These are phyloP conservation scores for Diddensiella santjacobensis DNA, from an alignment of 805 yeast species.

Conservation along the genomic window DNA sequence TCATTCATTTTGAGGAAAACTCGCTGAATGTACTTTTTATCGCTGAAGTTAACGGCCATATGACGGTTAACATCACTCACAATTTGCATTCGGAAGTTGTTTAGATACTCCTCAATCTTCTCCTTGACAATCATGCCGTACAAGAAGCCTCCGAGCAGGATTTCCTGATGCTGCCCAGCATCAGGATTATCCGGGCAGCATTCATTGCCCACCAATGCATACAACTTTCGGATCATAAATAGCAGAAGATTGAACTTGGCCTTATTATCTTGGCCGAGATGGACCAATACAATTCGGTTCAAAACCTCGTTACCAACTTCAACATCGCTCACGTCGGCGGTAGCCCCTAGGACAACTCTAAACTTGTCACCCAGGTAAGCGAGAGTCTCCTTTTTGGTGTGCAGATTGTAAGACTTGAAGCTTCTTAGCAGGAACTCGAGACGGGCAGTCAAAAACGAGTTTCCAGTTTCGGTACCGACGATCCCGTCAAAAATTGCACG, in stretches of 20 bases:
- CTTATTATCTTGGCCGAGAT: constrained; percentile 52
- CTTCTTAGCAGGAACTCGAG: constrained; percentile 86
- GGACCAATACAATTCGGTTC: constrained; percentile 82
- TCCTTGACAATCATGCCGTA: constrained; percentile 97
- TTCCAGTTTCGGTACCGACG: constrained; percentile 79
- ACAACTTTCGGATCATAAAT: constrained; percentile 93
- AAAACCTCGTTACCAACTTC: constrained; percentile 88
- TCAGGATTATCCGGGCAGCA: constrained; percentile 98
- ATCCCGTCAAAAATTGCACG: constrained; percentile 95
- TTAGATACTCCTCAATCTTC: constrained; percentile 89
- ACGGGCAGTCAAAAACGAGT: constrained; percentile 97
- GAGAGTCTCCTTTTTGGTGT: constrained; percentile 82
- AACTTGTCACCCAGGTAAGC: constrained; percentile 95
- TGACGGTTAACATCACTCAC: constrained; percentile 79
- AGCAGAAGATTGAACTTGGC: constrained; percentile 86
- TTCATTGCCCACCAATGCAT: constrained; percentile 93
- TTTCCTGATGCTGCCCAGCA: constrained; percentile 98
- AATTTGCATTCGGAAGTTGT: constrained; percentile 65
- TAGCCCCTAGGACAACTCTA: constrained; percentile 85
- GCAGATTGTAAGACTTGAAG: constrained; percentile 73
- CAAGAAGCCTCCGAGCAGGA: constrained; percentile 88
- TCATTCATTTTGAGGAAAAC: constrained; percentile 79
- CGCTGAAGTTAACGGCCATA: constrained; percentile 72
- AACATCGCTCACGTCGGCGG: constrained; percentile 81
- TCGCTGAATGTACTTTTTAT: constrained; percentile 75